phyloP scores from a whole-genome alignment of 164 flowering plant species.

The Stephania japonica region DNA sequence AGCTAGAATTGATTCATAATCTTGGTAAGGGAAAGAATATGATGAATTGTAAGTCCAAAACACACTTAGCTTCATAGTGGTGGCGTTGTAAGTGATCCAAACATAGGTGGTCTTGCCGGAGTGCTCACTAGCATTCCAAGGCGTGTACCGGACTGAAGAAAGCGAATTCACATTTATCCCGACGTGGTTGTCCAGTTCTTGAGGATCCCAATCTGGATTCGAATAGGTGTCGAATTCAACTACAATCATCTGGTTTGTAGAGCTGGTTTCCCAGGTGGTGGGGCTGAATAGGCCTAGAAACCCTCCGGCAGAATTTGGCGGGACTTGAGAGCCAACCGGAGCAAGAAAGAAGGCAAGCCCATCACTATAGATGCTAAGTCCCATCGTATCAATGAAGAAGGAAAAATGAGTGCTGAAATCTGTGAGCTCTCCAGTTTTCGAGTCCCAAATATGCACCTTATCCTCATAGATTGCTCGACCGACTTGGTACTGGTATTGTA shows the following conservation, averaged over 20 bases:
- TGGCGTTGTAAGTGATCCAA: slow-evolving; percentile 27
- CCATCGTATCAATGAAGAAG: slow-evolving; percentile 14
- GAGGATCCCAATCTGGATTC: slow-evolving; percentile 27
- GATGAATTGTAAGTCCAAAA: slow-evolving; percentile 15
- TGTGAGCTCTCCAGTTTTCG: slow-evolving; percentile 14
- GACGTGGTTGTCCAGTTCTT: slow-evolving; percentile 13
- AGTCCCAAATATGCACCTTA: slow-evolving; percentile 26
- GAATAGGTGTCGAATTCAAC: slow-evolving; percentile 25
- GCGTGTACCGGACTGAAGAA: slow-evolving; percentile 1
- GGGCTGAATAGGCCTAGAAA: slow-evolving; percentile 24
- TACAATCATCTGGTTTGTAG: slow-evolving; percentile 12
- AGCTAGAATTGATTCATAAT: slow-evolving; percentile 27
- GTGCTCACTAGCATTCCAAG: slow-evolving; percentile 20
- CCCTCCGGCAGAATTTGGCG: slow-evolving; percentile 24
- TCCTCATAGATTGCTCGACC: slow-evolving; percentile 20
- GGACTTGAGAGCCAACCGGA: slow-evolving; percentile 20
- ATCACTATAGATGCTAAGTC: not conserved
- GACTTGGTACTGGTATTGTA: slow-evolving; percentile 5
- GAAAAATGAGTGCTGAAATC: slow-evolving; percentile 33
- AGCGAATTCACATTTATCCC: slow-evolving; percentile 25
- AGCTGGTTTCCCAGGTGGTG: not conserved
- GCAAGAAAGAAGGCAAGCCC: slow-evolving; percentile 33
- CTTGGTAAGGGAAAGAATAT: not conserved
- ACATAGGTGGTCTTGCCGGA: slow-evolving; percentile 15
- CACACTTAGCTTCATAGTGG: slow-evolving; percentile 22